Evolutionary conservation across 345 rosid species (phyloP), one percentile per base, ranked within the genome.

Genomic region (Populus deltoides): DNA sequence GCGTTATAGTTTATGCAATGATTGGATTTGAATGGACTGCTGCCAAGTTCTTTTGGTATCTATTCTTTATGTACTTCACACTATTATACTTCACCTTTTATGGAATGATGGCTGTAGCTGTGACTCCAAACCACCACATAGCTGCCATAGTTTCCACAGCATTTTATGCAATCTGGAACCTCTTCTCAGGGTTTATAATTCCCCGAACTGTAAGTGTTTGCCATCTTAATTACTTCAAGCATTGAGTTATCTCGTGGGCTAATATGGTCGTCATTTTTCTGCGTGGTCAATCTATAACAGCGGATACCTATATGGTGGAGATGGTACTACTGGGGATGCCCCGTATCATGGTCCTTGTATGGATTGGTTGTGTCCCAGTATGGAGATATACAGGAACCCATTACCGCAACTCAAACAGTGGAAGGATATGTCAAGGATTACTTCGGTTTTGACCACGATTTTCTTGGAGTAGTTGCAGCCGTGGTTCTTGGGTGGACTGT

Each of bases 51-150:
- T 80, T 89, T 41, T 90, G 94, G 94, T 90, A 89, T 29, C 69
- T 88, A 27, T 92, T 88, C 86, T 90, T 86, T 43, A 87, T 88
- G 88, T 87, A 66, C 86, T 85, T 86, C 79, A 88, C 92, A 11
- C 75, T 90, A n/a, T 65, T 89, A 20, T 89, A 88, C 83, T 92
- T 87, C 90, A 92, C 94, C 80, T 89, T 75, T 79, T 89, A 87
- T 8, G 97, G 94, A 10, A 92, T 89, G 94, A 92, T 88, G 97
- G 75, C 90, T 3, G 92, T 90, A 2, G 92, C 93, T 9, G 71
- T 88, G 82, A 89, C 97, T 4, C 94, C 97, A 5, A 90, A 90
- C 71, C 84, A 83, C 81, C 88, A 87, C 86, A 81, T 88, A 22
- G 87, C 93, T 12, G 65, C 89, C 76, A 87, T 89, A n/a, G 81